phyloP scores from a whole-genome alignment of 495 filamentous ascomycete species.

The Penicillium salamii region DNA sequence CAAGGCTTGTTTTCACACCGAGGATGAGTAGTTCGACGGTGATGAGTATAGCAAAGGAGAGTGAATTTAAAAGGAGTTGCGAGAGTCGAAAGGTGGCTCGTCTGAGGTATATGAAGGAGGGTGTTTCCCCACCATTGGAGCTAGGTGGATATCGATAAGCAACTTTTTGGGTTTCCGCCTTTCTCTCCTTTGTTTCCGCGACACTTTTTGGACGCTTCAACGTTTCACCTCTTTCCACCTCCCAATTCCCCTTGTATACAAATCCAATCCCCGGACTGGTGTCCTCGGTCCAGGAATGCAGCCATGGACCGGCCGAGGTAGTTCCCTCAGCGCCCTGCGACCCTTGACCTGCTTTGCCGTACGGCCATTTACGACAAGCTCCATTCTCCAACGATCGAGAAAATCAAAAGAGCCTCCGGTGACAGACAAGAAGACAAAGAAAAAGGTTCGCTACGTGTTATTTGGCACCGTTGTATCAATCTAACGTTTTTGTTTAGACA shows the following conservation, averaged over 20 bases:
- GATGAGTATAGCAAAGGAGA: not conserved
- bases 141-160: conserved; percentile 33
- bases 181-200: not conserved
- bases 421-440: not conserved
- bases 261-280: conserved; percentile 1
- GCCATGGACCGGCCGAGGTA: conserved; percentile 37
- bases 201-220: not conserved
- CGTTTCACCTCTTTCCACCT: not conserved
- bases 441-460: not conserved
- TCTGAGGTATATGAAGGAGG: conserved; percentile 32
- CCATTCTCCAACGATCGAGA: conserved; percentile 26
- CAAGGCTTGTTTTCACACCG: conserved; percentile 15
- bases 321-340: conserved; percentile 34
- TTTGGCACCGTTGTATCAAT: too few relatives aligned
- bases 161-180: conserved; percentile 6
- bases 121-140: conserved; percentile 33
- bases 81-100: conserved; percentile 14
- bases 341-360: conserved; percentile 19
- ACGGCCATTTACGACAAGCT: conserved; percentile 35
- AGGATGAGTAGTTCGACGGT: not conserved
- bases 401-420: conserved; percentile 10
- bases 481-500: not conserved
- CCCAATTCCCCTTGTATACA: not conserved
- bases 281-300: conserved; percentile 30
- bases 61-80: not conserved